These are phyloP conservation scores for Mediolabrus comicus DNA, from an alignment of 108 stramenopile genomes.

Conservation along the genomic window DNA sequence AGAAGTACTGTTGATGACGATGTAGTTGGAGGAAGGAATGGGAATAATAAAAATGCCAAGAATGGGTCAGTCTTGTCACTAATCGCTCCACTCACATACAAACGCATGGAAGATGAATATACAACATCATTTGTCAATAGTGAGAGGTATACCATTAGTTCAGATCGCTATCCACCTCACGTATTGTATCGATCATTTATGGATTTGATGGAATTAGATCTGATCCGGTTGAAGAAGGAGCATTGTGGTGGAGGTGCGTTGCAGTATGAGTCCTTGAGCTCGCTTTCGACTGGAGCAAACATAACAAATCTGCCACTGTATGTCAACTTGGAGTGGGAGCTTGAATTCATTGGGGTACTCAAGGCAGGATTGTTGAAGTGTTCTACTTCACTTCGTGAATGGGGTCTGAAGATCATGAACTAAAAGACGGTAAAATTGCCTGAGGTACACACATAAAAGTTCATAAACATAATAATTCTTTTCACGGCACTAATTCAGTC, in stretches of 20 bases:
- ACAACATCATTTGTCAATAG: slow-evolving; percentile 46
- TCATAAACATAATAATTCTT: no score
- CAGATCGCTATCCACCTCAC: slow-evolving; percentile 38
- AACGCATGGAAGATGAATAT: slow-evolving; percentile 79
- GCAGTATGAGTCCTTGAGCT: slow-evolving; percentile 58
- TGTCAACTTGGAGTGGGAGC: slow-evolving; percentile 59
- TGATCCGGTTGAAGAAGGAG: slow-evolving; percentile 68
- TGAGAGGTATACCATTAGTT: slow-evolving; percentile 34
- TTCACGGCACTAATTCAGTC: no score
- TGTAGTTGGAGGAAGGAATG: slow-evolving; percentile 7
- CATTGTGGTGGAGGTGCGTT: slow-evolving; percentile 65
- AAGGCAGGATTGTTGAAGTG: slow-evolving; percentile 57
- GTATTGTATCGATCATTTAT: slow-evolving; percentile 44
- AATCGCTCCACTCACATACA: slow-evolving; percentile 64
- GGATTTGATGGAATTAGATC: slow-evolving; percentile 64
- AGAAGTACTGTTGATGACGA: slow-evolving; percentile 46
- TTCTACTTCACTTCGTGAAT: slow-evolving; percentile 77
- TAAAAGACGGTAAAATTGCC: no score
- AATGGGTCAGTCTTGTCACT: background rate
- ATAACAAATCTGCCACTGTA: slow-evolving; percentile 69
- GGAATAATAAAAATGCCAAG: slow-evolving; percentile 7
- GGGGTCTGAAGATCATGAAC: slow-evolving; percentile 62
- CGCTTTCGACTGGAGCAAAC: slow-evolving; percentile 25
- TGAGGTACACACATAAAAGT: no score
- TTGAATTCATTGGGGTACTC: slow-evolving; percentile 63